phyloP scores from a whole-genome alignment of 768 basidiomycete genomes.

The Leccinum fibrillosum region DNA sequence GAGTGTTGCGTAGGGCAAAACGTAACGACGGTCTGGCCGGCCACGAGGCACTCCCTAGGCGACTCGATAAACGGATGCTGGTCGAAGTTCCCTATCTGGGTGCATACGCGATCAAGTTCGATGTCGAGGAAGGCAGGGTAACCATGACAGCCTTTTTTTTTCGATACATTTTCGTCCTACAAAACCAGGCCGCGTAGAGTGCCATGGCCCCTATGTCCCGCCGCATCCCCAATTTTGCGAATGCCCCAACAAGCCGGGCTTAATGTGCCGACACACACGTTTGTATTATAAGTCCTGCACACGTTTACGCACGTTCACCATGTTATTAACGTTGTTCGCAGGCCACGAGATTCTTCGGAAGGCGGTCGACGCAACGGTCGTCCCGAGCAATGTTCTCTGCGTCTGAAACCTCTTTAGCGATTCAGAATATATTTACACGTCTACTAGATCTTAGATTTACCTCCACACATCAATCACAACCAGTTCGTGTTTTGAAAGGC shows the following conservation, averaged over 20 bases:
- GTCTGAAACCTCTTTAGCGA: slow-evolving; percentile 24
- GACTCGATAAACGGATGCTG: background rate
- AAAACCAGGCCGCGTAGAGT: background rate
- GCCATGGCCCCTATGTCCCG: background rate
- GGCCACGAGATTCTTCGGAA: slow-evolving; percentile 20
- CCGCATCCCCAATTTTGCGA: background rate
- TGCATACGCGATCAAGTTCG: background rate
- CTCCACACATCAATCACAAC: slow-evolving; percentile 18
- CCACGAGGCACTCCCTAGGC: background rate
- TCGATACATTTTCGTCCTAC: background rate
- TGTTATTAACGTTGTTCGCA: slow-evolving; percentile 2
- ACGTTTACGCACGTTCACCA: background rate
- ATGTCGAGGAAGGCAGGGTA: background rate
- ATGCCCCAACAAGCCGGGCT: background rate
- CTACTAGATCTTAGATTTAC: slow-evolving; percentile 21
- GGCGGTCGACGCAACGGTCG: slow-evolving; percentile 10
- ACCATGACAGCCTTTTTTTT: background rate
- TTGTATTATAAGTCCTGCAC: background rate
- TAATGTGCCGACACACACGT: background rate
- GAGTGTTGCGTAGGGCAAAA: background rate
- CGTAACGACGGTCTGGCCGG: background rate
- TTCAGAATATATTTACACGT: slow-evolving; percentile 20
- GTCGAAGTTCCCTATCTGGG: background rate
- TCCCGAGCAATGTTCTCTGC: slow-evolving; percentile 22
- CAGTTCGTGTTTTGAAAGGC: slow-evolving; percentile 11